These are phyloP conservation scores for Chlorella vulgaris DNA, from an alignment of 139 green algal species.

Conservation along the genomic window DNA sequence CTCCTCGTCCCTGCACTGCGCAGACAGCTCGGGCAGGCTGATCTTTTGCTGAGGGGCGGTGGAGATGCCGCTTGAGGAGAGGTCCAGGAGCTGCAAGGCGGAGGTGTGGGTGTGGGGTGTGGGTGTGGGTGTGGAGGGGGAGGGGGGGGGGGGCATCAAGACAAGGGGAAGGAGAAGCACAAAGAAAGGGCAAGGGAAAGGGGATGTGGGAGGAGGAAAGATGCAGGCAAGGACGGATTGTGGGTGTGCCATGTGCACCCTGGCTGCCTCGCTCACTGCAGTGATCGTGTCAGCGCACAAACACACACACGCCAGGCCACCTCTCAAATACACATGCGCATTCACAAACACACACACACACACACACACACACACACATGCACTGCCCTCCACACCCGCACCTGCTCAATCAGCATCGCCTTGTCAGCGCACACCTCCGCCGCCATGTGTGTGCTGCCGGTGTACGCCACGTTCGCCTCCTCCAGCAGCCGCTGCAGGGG, in stretches of 20 bases:
- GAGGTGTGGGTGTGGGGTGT: neutral
- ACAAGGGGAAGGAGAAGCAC: too few species aligned
- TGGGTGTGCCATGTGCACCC: neutral
- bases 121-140: too few species aligned
- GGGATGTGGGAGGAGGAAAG: too few species aligned
- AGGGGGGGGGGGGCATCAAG: too few species aligned
- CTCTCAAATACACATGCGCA: neutral
- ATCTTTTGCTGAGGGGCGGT: conserved; percentile 34
- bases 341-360: neutral
- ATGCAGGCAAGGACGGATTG: neutral
- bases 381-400: too few species aligned
- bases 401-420: conserved; percentile 28
- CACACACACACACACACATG: too few species aligned
- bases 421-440: conserved; percentile 34
- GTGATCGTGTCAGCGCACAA: too few species aligned
- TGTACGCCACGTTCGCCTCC: conserved; percentile 26
- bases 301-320: neutral
- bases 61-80: conserved; percentile 22
- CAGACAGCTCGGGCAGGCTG: conserved; percentile 40
- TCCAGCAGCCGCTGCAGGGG: conserved; percentile 44
- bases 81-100: conserved; percentile 21
- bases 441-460: conserved; percentile 6
- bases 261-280: neutral
- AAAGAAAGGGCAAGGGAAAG: too few species aligned
- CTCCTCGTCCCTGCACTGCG: conserved; percentile 23